These are phyloP conservation scores for Leavenworthia alabamica DNA, from an alignment of 345 rosid genomes.

Conservation along the genomic window DNA sequence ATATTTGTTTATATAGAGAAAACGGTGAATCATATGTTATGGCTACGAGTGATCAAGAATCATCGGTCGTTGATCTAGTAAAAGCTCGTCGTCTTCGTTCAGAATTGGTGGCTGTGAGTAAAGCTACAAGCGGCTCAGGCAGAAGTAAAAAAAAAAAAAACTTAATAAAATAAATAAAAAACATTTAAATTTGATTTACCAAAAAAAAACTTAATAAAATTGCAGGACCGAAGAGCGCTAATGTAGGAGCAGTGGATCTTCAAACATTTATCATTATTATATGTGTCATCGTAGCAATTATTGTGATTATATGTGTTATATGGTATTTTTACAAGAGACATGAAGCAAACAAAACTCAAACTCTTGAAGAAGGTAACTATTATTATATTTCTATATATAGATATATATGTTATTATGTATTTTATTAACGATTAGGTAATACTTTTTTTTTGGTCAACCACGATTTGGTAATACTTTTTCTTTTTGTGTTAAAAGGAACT, in stretches of 20 bases:
- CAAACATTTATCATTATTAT: background rate
- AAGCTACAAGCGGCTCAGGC: background rate
- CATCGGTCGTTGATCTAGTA: background rate
- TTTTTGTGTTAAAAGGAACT: background rate
- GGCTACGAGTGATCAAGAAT: background rate
- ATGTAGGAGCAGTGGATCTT: background rate
- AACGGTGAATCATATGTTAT: background rate
- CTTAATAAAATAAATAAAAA: background rate
- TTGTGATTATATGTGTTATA: constrained; percentile 2
- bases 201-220: background rate
- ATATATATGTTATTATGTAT: too few relatives aligned
- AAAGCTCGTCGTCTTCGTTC: constrained; percentile 4
- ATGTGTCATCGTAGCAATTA: background rate
- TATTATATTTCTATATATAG: background rate
- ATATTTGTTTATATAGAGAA: too few relatives aligned
- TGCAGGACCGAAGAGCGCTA: background rate
- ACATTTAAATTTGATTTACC: background rate
- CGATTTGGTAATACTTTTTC: background rate
- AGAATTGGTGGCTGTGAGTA: background rate
- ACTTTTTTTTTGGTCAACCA: background rate
- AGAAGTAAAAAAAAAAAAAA: background rate
- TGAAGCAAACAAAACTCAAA: background rate
- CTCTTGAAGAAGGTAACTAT: constrained; percentile 1
- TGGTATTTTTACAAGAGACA: background rate
- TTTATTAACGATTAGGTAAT: background rate